Evolutionary conservation across 306 rosid species (phyloP).

Genomic region (Fragaria nilgerrensis): DNA sequence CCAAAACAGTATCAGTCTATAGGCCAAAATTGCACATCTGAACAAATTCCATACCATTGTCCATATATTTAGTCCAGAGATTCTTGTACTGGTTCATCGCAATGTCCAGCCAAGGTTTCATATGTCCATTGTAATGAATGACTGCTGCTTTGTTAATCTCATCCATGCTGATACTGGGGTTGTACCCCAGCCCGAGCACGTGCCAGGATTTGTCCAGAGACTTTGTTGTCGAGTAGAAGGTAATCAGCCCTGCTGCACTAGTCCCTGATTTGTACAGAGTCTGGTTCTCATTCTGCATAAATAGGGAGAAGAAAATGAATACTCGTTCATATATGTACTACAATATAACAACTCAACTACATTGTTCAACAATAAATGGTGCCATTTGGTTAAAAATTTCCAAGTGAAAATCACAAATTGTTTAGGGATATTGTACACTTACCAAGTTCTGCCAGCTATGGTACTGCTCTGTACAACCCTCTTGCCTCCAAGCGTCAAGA

Average conservation of each 20-base stretch:
- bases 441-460: constrained; percentile 96
- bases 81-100: constrained; percentile 95
- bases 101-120: constrained; percentile 99
- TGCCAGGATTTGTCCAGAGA: constrained; percentile 98
- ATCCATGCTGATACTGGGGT: constrained; percentile 96
- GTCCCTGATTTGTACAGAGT: constrained; percentile 71
- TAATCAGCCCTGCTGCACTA: constrained; percentile 78
- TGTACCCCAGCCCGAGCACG: constrained; percentile 96
- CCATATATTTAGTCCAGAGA: constrained; percentile 91
- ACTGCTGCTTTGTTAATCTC: constrained; percentile 93
- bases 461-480: constrained; percentile 77
- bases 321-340: not conserved
- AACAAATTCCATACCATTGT: constrained; percentile 96
- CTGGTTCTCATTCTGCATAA: constrained; percentile 71
- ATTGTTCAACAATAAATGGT: not conserved
- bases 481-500: constrained; percentile 96
- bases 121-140: constrained; percentile 94
- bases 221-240: constrained; percentile 85
- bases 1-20: constrained; percentile 30
- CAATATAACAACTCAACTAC: not conserved
- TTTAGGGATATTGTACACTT: constrained; percentile 16
- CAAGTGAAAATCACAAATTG: not conserved
- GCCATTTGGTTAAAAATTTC: not conserved
- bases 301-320: constrained; percentile 9
- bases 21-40: constrained; percentile 99